Percentiles rank a stretch among this genome's conserved stretches.
Conservation (phyloP, 768 basidiomycete species). For the Sutorius australiensis region DNA sequence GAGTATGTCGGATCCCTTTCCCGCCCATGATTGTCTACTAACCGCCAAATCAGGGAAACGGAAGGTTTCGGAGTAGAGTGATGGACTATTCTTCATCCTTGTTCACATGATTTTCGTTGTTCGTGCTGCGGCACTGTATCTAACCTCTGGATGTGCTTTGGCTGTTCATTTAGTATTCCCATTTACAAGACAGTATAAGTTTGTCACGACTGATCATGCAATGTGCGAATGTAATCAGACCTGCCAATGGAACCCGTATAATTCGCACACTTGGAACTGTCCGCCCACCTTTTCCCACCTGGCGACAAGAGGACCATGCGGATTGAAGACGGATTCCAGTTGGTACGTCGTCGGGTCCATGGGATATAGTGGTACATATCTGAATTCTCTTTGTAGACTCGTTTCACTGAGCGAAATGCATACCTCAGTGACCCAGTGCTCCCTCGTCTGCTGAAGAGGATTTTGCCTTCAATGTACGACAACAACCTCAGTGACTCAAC, state of each 20-base stretch:
- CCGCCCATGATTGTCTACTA: not conserved
- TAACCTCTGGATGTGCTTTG: slow-evolving; percentile 1
- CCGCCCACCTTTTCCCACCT: not conserved
- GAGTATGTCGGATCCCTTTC: slow-evolving; percentile 48
- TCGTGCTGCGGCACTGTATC: slow-evolving; percentile 9
- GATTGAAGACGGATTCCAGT: slow-evolving; percentile 64
- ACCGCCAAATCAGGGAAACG: slow-evolving; percentile 51
- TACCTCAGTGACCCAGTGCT: slow-evolving; percentile 62
- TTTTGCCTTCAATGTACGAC: slow-evolving; percentile 46
- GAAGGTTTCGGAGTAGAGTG: slow-evolving; percentile 72
- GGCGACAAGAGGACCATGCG: slow-evolving; percentile 41
- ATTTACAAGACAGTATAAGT: not conserved
- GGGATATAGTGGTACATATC: not conserved
- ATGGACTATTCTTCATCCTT: slow-evolving; percentile 5
- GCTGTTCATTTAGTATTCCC: slow-evolving; percentile 1
- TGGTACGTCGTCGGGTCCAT: slow-evolving; percentile 32
- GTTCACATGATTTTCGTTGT: slow-evolving; percentile 2
- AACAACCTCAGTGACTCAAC: not conserved
- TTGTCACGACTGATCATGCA: not conserved
- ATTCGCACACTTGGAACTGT: not conserved
- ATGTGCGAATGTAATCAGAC: slow-evolving; percentile 2
- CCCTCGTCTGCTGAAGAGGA: slow-evolving; percentile 54
- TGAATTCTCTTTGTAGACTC: slow-evolving; percentile 35
- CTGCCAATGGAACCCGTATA: not conserved
- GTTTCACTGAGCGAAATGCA: slow-evolving; percentile 55